Percentiles rank a stretch among this genome's conserved stretches.
These are phyloP conservation scores for Paramecium pentaurelia DNA, from an alignment of 73 alveolate species.

Conservation along the genomic window DNA sequence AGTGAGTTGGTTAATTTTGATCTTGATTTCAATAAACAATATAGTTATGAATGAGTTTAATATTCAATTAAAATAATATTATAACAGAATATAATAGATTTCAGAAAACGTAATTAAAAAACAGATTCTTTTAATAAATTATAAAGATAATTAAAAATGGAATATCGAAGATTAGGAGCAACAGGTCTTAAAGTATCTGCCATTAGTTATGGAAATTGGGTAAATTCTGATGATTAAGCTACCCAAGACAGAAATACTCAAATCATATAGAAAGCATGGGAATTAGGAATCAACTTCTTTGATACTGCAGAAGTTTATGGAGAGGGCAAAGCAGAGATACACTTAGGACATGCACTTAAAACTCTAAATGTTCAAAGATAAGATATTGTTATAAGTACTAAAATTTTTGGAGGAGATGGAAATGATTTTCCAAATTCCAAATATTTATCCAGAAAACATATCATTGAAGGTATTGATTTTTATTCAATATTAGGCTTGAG, in stretches of 20 bases:
- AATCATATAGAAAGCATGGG: slow-evolving; percentile 67
- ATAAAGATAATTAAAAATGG: slow-evolving; percentile 52
- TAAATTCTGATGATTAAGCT: not conserved
- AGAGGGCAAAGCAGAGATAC: slow-evolving; percentile 74
- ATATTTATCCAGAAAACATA: slow-evolving; percentile 83
- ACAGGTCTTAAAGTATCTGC: slow-evolving; percentile 66
- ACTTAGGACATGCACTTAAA: slow-evolving; percentile 69
- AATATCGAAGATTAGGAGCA: slow-evolving; percentile 71
- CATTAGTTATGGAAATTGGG: slow-evolving; percentile 50
- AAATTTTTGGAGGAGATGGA: slow-evolving; percentile 72
- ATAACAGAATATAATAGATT: not conserved
- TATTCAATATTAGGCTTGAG: slow-evolving; percentile 43
- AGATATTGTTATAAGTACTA: slow-evolving; percentile 86
- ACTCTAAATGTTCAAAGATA: slow-evolving; percentile 62
- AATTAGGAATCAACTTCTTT: slow-evolving; percentile 89
- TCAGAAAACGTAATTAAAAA: not conserved
- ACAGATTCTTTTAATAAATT: not conserved
- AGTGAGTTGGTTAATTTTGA: not conserved
- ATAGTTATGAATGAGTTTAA: not conserved
- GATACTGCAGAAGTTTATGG: slow-evolving; percentile 97
- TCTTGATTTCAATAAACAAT: slow-evolving; percentile 3
- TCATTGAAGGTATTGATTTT: slow-evolving; percentile 73
- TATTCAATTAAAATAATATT: not conserved
- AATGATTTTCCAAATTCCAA: slow-evolving; percentile 55
- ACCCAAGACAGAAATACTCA: slow-evolving; percentile 30